phyloP scores from a whole-genome alignment of 2,329 filamentous ascomycete species.

The Ophiostoma australiae region DNA sequence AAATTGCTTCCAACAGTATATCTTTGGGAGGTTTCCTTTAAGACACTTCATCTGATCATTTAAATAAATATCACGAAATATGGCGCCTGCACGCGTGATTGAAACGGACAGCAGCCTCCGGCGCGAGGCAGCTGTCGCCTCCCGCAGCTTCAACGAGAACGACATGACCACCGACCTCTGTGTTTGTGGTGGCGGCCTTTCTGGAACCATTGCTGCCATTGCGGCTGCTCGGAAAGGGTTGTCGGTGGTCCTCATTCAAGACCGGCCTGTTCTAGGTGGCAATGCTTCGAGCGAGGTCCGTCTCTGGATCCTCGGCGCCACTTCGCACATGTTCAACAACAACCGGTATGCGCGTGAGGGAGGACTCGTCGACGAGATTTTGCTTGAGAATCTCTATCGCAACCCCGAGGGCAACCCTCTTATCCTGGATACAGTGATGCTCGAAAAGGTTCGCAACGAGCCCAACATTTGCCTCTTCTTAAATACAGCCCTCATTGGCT shows the following conservation, averaged over 20 bases:
- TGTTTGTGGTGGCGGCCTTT: slow-evolving; percentile 30
- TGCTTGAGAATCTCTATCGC: slow-evolving; percentile 30
- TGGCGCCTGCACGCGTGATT: slow-evolving; percentile 29
- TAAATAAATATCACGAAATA: slow-evolving; percentile 14
- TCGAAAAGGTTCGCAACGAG: slow-evolving; percentile 31
- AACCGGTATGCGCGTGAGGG: slow-evolving; percentile 31
- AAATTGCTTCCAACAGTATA: background rate
- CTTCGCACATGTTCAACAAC: slow-evolving; percentile 33
- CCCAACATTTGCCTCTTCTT: slow-evolving; percentile 30
- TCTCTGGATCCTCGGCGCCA: slow-evolving; percentile 31
- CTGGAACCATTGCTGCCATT: slow-evolving; percentile 30
- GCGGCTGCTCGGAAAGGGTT: slow-evolving; percentile 29
- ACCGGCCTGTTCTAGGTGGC: slow-evolving; percentile 30
- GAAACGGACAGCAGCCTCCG: slow-evolving; percentile 25
- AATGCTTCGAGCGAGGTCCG: slow-evolving; percentile 31
- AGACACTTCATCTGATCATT: background rate
- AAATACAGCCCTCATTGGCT: slow-evolving; percentile 30
- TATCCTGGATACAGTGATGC: slow-evolving; percentile 30
- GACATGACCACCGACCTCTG: slow-evolving; percentile 32
- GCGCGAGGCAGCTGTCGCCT: slow-evolving; percentile 26
- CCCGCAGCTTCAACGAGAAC: slow-evolving; percentile 26
- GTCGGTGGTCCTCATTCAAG: slow-evolving; percentile 28
- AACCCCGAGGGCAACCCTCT: slow-evolving; percentile 31
- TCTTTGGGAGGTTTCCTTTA: background rate
- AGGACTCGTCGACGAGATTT: slow-evolving; percentile 31